A percentile compares a stretch with the other conserved stretches of the same genome.
phyloP scores from a whole-genome alignment of 2,329 filamentous ascomycete species.

The Helotiales sp. region DNA sequence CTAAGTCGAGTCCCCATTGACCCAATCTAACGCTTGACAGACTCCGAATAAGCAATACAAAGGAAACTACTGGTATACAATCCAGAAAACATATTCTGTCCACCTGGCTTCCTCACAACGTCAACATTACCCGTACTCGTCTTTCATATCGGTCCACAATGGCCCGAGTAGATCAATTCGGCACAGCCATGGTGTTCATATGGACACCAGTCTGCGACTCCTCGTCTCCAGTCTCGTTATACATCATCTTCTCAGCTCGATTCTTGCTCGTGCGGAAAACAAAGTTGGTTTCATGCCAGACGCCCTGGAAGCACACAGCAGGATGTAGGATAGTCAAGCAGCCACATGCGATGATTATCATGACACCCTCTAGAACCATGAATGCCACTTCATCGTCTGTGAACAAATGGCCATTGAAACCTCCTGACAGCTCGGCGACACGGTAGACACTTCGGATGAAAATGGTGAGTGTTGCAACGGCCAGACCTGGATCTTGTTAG shows the following conservation, averaged over 20 bases:
- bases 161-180: neutral
- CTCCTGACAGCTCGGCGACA: constrained; percentile 60
- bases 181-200: constrained; percentile 2
- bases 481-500: constrained; percentile 40
- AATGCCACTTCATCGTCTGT: constrained; percentile 52
- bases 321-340: constrained; percentile 44
- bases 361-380: constrained; percentile 52
- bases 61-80: neutral
- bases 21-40: neutral
- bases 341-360: constrained; percentile 43
- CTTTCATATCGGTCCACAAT: neutral
- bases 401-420: constrained; percentile 57
- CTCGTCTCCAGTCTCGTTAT: constrained; percentile 9
- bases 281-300: constrained; percentile 31
- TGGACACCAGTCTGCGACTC: neutral
- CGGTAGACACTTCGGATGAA: constrained; percentile 63
- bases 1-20: neutral
- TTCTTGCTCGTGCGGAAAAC: constrained; percentile 24
- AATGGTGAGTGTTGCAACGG: constrained; percentile 58
- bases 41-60: neutral
- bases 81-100: neutral
- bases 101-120: neutral
- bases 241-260: constrained; percentile 3
- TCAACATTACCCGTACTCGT: neutral
- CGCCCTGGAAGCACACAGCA: constrained; percentile 32